Evolutionary conservation across 176 grass and related monocot genomes (phyloP), one percentile per base, ranked within the genome.

Genomic region (Panicum miliaceum): DNA sequence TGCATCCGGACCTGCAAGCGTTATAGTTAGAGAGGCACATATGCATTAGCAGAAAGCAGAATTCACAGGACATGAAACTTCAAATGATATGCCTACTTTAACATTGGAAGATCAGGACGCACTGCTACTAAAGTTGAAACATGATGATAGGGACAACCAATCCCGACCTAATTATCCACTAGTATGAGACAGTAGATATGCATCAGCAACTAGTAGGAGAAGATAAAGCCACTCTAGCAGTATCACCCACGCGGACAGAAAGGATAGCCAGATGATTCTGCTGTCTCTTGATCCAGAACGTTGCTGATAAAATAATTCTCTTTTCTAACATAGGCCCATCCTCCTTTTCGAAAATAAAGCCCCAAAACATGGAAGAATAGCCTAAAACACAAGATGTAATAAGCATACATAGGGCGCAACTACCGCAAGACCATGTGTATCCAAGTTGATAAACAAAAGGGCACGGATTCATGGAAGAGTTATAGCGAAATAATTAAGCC

Each of bases 1-100:
- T 97, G 94, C 94, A 97, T 84, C 94, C 94, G 72, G 94, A 89
- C 88, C 94, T 97, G 88, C 26, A 12, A 25, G 18, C 22, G 43
- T 57, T 57, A 53, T n/a, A 42, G 69, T 81, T 37, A 22, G 35
- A 53, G 5, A 35, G 15, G 23, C 8, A 1, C 25, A 20, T 27
- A 68, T 53, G 11, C 2, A 10, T 82, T 85, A 77, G 40, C 9
- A 23, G 22, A 27, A 40, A 46, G 7, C 73, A 69, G 60, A 71
- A 26, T 57, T 32, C 37, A 23, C 7, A 62, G 5, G 2, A 16
- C 16, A 48, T 57, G 16, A 23, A 65, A 25, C 4, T 15, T 36
- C 23, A 65, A 45, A 80, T 51, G 14, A 23, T 23, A 35, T 20
- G n/a, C 15, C 66, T 52, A 64, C 15, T 34, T 52, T 13, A 40